Percentiles rank a stretch among this genome's conserved stretches.
phyloP scores from a whole-genome alignment of 306 rosid genomes.

The Corylus americana region DNA sequence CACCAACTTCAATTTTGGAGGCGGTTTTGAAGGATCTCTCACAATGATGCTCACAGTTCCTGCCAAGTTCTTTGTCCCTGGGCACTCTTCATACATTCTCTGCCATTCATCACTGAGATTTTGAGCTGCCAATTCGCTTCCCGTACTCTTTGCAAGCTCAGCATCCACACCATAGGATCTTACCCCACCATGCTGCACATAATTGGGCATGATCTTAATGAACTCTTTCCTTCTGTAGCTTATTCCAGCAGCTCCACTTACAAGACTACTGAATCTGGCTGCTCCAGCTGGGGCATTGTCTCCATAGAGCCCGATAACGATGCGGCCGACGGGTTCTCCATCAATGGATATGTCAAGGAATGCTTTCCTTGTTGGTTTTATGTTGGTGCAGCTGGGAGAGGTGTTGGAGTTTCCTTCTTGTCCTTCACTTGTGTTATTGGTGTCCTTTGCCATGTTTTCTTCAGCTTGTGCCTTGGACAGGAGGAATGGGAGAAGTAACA shows the following conservation, averaged over 20 bases:
- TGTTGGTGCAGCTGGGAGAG: constrained; percentile 41
- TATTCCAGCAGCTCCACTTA: constrained; percentile 81
- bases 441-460: constrained; percentile 34
- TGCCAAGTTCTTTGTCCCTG: constrained; percentile 74
- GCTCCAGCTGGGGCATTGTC: constrained; percentile 61
- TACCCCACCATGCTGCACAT: constrained; percentile 74
- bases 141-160: constrained; percentile 57
- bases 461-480: constrained; percentile 52
- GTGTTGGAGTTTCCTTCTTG: constrained; percentile 24
- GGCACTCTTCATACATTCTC: constrained; percentile 45
- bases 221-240: constrained; percentile 93
- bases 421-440: constrained; percentile 19
- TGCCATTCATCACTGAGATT: constrained; percentile 70
- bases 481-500: constrained; percentile 54
- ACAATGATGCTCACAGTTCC: constrained; percentile 77
- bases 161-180: constrained; percentile 84
- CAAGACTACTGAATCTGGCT: constrained; percentile 66
- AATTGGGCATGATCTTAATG: constrained; percentile 67
- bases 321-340: constrained; percentile 68
- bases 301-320: constrained; percentile 62
- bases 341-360: constrained; percentile 74
- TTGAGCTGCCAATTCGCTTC: constrained; percentile 49
- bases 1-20: constrained; percentile 71
- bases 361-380: constrained; percentile 53
- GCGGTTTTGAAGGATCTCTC: constrained; percentile 80